Conservation (phyloP, 768 basidiomycete species). For the Lactarius evosmus region DNA sequence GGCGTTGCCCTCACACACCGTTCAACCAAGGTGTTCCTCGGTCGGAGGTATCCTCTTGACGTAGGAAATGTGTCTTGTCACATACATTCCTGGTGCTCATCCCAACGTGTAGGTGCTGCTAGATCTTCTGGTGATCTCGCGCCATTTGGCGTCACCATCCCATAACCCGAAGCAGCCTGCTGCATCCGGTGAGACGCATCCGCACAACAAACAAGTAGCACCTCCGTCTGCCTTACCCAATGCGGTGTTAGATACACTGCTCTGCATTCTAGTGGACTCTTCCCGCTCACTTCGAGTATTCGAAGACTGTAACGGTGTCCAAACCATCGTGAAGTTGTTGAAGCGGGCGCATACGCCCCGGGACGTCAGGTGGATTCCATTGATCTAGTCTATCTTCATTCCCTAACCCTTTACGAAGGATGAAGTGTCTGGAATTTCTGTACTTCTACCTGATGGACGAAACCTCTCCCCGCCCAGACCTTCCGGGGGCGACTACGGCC, state of each 20-base stretch:
- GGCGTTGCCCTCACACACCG: constrained; percentile 70
- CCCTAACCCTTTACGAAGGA: constrained; percentile 45
- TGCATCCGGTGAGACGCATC: constrained; percentile 32
- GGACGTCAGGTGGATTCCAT: constrained; percentile 69
- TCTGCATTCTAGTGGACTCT: constrained; percentile 88
- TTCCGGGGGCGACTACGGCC: constrained; percentile 24
- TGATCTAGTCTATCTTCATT: neutral
- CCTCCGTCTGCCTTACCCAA: constrained; percentile 38
- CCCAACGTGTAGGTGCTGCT: constrained; percentile 55
- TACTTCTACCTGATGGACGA: constrained; percentile 95
- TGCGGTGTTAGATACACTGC: constrained; percentile 73
- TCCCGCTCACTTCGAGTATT: constrained; percentile 70
- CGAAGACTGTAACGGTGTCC: constrained; percentile 73
- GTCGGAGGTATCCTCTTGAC: constrained; percentile 65
- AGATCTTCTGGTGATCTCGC: constrained; percentile 65
- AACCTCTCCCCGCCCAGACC: constrained; percentile 36
- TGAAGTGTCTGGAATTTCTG: constrained; percentile 94
- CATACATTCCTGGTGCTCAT: neutral
- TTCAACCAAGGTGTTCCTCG: constrained; percentile 65
- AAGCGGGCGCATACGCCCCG: constrained; percentile 85
- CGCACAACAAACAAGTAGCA: constrained; percentile 4
- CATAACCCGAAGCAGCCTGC: constrained; percentile 28
- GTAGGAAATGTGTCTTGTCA: constrained; percentile 38
- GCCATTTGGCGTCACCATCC: constrained; percentile 45
- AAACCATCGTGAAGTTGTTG: constrained; percentile 79